Evolutionary conservation across 2,329 filamentous ascomycete genomes (phyloP).

Genomic region (Colletotrichum sp.): DNA sequence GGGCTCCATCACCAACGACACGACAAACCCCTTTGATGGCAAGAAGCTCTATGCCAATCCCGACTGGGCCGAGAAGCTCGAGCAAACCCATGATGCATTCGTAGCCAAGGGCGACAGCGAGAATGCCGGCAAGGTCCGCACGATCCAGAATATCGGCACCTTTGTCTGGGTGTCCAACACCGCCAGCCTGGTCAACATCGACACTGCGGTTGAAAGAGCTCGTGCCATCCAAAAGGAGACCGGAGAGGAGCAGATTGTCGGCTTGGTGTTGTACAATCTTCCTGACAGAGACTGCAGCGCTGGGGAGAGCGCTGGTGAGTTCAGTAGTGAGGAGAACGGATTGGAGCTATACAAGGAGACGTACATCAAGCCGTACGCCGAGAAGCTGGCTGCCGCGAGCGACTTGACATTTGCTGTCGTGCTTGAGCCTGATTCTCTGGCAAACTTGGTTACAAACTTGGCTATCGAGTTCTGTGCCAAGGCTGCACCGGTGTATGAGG

Average conservation of each 20-base stretch:
- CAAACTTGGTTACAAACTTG: constrained; percentile 46
- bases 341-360: constrained; percentile 43
- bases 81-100: constrained; percentile 41
- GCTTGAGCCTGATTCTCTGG: constrained; percentile 49
- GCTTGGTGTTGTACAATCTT: constrained; percentile 49
- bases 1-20: not conserved
- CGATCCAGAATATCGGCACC: constrained; percentile 41
- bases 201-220: constrained; percentile 41
- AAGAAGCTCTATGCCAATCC: constrained; percentile 53
- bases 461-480: constrained; percentile 39
- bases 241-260: constrained; percentile 42
- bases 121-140: constrained; percentile 41
- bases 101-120: constrained; percentile 34
- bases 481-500: constrained; percentile 41
- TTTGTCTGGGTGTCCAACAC: constrained; percentile 48
- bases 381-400: constrained; percentile 37
- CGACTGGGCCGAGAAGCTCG: constrained; percentile 45
- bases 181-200: constrained; percentile 39
- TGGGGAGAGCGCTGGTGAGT: constrained; percentile 46
- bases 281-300: constrained; percentile 51
- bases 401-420: constrained; percentile 47
- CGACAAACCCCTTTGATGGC: constrained; percentile 49
- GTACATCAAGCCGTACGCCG: constrained; percentile 43
- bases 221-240: constrained; percentile 37
- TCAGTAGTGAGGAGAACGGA: constrained; percentile 38